These are phyloP conservation scores for Aspergillus terreus DNA, from an alignment of 2,329 filamentous ascomycete species.

Conservation along the genomic window DNA sequence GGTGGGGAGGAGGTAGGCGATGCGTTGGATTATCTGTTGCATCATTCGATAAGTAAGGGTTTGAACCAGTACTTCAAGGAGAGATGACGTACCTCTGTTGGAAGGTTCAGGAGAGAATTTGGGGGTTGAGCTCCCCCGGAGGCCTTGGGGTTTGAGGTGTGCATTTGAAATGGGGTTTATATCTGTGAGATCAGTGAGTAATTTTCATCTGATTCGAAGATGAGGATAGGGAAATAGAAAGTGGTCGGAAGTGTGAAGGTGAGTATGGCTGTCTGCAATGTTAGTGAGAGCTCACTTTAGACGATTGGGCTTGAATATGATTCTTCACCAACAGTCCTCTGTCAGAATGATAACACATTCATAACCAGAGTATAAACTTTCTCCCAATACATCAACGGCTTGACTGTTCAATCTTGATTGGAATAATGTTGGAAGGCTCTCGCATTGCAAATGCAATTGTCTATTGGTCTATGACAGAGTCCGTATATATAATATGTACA, in stretches of 20 bases:
- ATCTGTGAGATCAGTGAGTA: neutral
- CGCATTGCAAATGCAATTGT: no score
- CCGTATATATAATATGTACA: neutral
- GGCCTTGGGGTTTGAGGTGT: neutral
- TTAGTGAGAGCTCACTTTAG: no score
- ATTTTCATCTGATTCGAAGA: neutral
- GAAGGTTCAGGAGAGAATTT: slow-evolving; percentile 3
- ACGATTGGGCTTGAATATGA: no score
- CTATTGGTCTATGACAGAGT: neutral
- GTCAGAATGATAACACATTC: no score
- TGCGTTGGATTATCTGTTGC: slow-evolving; percentile 29
- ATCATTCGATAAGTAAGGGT: neutral
- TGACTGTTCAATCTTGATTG: no score
- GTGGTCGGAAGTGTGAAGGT: neutral
- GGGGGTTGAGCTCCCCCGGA: neutral
- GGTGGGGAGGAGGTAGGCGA: slow-evolving; percentile 23
- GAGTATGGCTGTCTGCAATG: no score
- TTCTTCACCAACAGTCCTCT: no score
- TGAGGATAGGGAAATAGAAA: neutral
- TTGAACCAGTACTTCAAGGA: neutral
- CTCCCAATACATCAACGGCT: no score
- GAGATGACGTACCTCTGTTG: slow-evolving; percentile 9
- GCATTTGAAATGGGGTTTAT: neutral
- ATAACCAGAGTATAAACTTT: no score
- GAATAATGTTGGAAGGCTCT: no score